Percentiles rank a stretch among this genome's conserved stretches.
Conservation (phyloP, 164 flowering plant species). For the Stephania cephalantha region DNA sequence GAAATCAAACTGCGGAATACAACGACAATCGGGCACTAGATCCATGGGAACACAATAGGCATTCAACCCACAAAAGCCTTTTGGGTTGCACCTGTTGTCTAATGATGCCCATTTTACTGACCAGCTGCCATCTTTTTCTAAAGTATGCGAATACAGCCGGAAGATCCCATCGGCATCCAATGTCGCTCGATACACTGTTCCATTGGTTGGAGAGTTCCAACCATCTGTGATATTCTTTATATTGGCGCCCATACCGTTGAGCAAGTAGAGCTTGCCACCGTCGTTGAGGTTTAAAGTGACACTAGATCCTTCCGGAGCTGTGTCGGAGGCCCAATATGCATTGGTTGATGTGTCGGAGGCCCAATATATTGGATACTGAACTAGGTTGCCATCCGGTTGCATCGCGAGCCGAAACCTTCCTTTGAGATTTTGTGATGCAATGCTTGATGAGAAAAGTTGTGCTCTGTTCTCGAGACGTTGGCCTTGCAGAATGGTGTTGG, state of each 20-base stretch:
- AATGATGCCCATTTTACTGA: neutral
- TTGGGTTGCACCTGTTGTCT: conserved; percentile 4
- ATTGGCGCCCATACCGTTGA: conserved; percentile 4
- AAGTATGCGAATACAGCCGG: conserved; percentile 5
- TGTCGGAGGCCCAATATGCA: conserved; percentile 18
- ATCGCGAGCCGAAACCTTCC: conserved; percentile 21
- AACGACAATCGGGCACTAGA: neutral
- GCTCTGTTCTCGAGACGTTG: conserved; percentile 5
- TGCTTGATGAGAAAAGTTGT: conserved; percentile 13
- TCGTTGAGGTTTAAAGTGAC: conserved; percentile 14
- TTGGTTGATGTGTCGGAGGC: conserved; percentile 14
- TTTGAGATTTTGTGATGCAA: conserved; percentile 9
- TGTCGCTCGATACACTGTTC: neutral
- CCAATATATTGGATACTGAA: conserved; percentile 16
- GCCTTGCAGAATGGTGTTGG: conserved; percentile 7
- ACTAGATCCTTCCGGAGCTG: neutral
- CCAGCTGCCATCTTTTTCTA: neutral
- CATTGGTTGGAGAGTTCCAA: neutral
- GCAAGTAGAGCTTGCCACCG: conserved; percentile 9
- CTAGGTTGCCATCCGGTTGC: conserved; percentile 32
- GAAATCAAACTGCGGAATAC: conserved; percentile 6
- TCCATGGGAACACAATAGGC: conserved; percentile 8
- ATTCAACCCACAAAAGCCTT: conserved; percentile 24
- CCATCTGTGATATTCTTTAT: neutral
- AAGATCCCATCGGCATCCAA: conserved; percentile 15